Evolutionary conservation across 192 early-diverging fungal genomes (phyloP).

Genomic region (Entomortierella lignicola): DNA sequence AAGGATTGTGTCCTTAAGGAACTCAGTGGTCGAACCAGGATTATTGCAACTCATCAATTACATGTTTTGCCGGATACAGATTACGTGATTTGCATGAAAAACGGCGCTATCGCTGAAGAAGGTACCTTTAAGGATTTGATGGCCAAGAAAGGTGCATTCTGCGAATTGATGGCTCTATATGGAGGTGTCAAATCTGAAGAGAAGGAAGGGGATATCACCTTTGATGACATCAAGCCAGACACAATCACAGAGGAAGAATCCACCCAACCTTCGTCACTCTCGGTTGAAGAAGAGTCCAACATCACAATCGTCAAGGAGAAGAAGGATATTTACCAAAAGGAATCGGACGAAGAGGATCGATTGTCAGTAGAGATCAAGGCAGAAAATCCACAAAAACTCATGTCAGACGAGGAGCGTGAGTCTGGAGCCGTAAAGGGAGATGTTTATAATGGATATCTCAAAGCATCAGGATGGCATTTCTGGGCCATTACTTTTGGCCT

Average conservation of each 20-base stretch:
- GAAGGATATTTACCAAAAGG: background rate
- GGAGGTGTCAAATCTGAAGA: slow-evolving; percentile 62
- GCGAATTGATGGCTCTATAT: slow-evolving; percentile 78
- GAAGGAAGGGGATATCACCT: slow-evolving; percentile 11
- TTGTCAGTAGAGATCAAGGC: slow-evolving; percentile 8
- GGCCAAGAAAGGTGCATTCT: slow-evolving; percentile 67
- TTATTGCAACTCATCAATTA: slow-evolving; percentile 87
- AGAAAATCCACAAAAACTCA: slow-evolving; percentile 22
- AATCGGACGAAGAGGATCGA: slow-evolving; percentile 1
- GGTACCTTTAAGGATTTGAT: slow-evolving; percentile 73
- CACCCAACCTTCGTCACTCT: background rate
- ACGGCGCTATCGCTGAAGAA: slow-evolving; percentile 75
- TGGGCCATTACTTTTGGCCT: slow-evolving; percentile 13
- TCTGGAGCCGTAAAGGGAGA: slow-evolving; percentile 42
- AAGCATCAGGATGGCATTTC: slow-evolving; percentile 22
- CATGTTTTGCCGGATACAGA: slow-evolving; percentile 78
- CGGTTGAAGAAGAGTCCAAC: background rate
- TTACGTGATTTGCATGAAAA: slow-evolving; percentile 74
- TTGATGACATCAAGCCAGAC: slow-evolving; percentile 28
- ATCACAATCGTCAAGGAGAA: background rate
- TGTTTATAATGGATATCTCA: slow-evolving; percentile 39
- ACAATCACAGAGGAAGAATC: background rate
- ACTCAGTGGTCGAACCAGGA: slow-evolving; percentile 73
- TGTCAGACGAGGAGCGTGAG: slow-evolving; percentile 47
- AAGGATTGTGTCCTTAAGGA: slow-evolving; percentile 37